These are phyloP conservation scores for Chrysochromulina parva DNA, from an alignment of 78 protist genomes.

Conservation along the genomic window DNA sequence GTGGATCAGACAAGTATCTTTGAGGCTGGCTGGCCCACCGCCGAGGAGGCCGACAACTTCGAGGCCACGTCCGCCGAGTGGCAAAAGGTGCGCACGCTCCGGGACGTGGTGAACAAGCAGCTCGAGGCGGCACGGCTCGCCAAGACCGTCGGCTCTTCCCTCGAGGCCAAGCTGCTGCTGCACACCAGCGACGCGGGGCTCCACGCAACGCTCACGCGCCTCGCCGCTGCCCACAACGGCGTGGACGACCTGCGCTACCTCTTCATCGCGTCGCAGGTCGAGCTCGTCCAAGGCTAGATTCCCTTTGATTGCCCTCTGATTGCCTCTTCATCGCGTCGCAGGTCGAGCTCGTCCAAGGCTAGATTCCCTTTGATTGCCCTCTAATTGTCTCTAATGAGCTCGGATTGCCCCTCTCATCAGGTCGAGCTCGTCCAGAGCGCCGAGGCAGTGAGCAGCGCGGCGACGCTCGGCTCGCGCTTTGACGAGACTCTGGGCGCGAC, in stretches of 20 bases:
- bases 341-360: not conserved
- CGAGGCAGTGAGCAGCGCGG: not conserved
- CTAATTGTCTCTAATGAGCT: no score
- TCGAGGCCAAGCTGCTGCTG: conserved; percentile 20
- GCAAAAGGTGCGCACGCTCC: conserved; percentile 17
- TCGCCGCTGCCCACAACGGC: not conserved
- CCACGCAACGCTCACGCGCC: not conserved
- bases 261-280: conserved; percentile 14
- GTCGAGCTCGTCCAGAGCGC: not conserved
- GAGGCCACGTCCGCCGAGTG: not conserved
- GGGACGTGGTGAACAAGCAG: conserved; percentile 17
- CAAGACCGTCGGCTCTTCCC: conserved; percentile 35
- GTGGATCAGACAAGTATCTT: not conserved
- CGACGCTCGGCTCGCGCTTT: not conserved
- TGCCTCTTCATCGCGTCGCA: not conserved
- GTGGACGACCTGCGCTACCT: conserved; percentile 44
- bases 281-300: not conserved
- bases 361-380: no score
- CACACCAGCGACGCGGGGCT: not conserved
- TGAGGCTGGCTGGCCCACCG: conserved; percentile 10
- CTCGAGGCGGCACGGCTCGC: conserved; percentile 32
- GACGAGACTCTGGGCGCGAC: not conserved
- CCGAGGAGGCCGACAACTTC: not conserved
- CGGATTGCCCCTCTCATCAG: no score
- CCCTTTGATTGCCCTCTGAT: no score